These are phyloP conservation scores for Fusarium scirpi DNA, from an alignment of 2,329 filamentous ascomycete species.

Conservation along the genomic window DNA sequence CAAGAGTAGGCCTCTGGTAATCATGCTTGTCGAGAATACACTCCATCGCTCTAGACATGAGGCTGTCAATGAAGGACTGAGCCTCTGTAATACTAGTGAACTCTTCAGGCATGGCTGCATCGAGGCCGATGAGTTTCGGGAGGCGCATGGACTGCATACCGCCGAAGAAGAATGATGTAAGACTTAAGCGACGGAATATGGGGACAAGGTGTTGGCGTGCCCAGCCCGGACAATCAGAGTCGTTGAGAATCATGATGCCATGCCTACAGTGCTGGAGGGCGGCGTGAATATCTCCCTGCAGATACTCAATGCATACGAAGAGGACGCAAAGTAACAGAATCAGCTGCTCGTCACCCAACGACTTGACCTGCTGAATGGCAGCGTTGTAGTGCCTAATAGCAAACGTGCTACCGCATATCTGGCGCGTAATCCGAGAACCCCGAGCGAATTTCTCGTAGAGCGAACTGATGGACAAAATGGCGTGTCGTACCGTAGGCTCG, in stretches of 20 bases:
- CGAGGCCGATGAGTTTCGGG: not conserved
- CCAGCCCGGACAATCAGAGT: not conserved
- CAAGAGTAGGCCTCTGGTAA: not conserved
- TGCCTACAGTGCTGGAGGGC: slow-evolving; percentile 18
- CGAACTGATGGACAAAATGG: slow-evolving; percentile 30
- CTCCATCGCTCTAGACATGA: not conserved
- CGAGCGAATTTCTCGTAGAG: slow-evolving; percentile 25
- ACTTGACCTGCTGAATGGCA: slow-evolving; percentile 22
- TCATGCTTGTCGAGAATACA: not conserved
- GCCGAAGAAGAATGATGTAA: slow-evolving; percentile 20
- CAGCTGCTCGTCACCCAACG: not conserved
- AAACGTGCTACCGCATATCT: slow-evolving; percentile 12
- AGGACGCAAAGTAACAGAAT: slow-evolving; percentile 27
- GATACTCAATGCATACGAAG: slow-evolving; percentile 29
- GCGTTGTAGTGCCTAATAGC: slow-evolving; percentile 26
- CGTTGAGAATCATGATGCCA: slow-evolving; percentile 10
- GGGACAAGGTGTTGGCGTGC: slow-evolving; percentile 12
- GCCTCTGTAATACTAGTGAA: not conserved
- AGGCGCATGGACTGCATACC: not conserved
- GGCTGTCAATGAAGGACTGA: not conserved
- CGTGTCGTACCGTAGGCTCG: slow-evolving; percentile 22
- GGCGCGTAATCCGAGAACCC: slow-evolving; percentile 4
- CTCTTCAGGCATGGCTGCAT: not conserved
- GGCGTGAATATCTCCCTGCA: slow-evolving; percentile 21
- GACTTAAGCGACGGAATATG: slow-evolving; percentile 22